Evolutionary conservation across 2,329 filamentous ascomycete genomes (phyloP).

Genomic region (Penicillium sp.): DNA sequence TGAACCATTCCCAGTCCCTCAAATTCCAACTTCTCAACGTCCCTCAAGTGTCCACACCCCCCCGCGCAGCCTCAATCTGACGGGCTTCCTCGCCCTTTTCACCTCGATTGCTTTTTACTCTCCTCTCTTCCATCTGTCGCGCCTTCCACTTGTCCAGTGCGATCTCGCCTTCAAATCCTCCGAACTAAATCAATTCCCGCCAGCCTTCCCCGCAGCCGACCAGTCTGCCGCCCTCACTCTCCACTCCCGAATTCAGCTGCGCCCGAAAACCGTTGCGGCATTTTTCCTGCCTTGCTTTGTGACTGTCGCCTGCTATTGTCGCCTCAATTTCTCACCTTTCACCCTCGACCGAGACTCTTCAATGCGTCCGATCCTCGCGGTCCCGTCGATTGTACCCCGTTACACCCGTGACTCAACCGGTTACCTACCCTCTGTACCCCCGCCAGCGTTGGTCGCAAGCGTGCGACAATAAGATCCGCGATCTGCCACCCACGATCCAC

Average conservation of each 20-base stretch:
- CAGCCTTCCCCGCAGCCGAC: conserved; percentile 28
- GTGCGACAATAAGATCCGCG: conserved; percentile 23
- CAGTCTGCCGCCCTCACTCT: conserved; percentile 18
- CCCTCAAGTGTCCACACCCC: conserved; percentile 5
- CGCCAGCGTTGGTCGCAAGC: conserved; percentile 25
- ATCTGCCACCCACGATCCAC: neutral
- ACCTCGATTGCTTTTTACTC: conserved; percentile 3
- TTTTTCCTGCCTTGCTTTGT: conserved; percentile 16
- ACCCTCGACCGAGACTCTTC: conserved; percentile 16
- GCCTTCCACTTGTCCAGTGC: neutral
- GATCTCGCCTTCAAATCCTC: neutral
- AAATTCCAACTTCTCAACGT: neutral
- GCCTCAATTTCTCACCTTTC: conserved; percentile 8
- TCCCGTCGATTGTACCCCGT: conserved; percentile 24
- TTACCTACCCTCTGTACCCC: conserved; percentile 18
- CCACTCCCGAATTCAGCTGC: conserved; percentile 28
- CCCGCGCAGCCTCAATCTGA: conserved; percentile 2
- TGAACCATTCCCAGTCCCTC: conserved; percentile 4
- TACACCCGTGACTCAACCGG: conserved; percentile 25
- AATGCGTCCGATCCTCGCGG: conserved; percentile 25
- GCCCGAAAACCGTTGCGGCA: conserved; percentile 26
- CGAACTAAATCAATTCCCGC: conserved; percentile 8
- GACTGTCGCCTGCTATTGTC: conserved; percentile 12
- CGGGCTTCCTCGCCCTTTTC: conserved; percentile 3
- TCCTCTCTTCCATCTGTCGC: neutral